Conservation (phyloP, 2,329 filamentous ascomycete genomes). For the Nigrospora sphaerica region DNA sequence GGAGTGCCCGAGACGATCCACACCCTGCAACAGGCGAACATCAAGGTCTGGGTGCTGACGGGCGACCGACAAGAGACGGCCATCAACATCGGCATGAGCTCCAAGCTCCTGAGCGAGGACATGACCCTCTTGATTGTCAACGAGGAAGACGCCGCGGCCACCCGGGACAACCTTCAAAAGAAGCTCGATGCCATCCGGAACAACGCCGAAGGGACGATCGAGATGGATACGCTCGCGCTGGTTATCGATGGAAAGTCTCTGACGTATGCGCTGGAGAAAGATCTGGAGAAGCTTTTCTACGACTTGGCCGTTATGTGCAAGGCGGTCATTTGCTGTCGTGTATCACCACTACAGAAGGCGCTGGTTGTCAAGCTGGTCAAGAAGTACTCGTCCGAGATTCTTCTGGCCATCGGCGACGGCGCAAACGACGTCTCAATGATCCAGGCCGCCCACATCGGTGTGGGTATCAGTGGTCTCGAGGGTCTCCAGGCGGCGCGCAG, state of each 20-base stretch:
- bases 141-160: slow-evolving; percentile 73
- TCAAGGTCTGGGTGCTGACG: slow-evolving; percentile 98
- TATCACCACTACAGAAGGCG: slow-evolving; percentile 94
- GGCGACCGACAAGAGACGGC: slow-evolving; percentile 97
- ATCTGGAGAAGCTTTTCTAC: slow-evolving; percentile 87
- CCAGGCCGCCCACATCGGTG: slow-evolving; percentile 93
- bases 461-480: slow-evolving; percentile 95
- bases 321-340: slow-evolving; percentile 96
- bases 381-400: slow-evolving; percentile 80
- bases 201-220: slow-evolving; percentile 68
- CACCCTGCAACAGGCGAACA: slow-evolving; percentile 90
- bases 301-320: slow-evolving; percentile 95
- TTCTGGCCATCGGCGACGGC: slow-evolving; percentile 93
- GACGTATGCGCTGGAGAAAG: slow-evolving; percentile 86
- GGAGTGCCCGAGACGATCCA: slow-evolving; percentile 98
- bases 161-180: slow-evolving; percentile 83
- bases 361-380: slow-evolving; percentile 98
- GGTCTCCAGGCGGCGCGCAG: slow-evolving; percentile 93
- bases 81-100: slow-evolving; percentile 99
- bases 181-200: slow-evolving; percentile 86
- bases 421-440: slow-evolving; percentile 99
- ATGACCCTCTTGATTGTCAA: slow-evolving; percentile 98
- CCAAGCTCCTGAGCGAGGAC: slow-evolving; percentile 95
- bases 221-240: slow-evolving; percentile 81
- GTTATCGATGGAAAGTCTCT: slow-evolving; percentile 95